Percentiles rank a stretch among this genome's conserved stretches.
Evolutionary conservation across 2,329 filamentous ascomycete species (phyloP).

Genomic region (Bisporella sp.): DNA sequence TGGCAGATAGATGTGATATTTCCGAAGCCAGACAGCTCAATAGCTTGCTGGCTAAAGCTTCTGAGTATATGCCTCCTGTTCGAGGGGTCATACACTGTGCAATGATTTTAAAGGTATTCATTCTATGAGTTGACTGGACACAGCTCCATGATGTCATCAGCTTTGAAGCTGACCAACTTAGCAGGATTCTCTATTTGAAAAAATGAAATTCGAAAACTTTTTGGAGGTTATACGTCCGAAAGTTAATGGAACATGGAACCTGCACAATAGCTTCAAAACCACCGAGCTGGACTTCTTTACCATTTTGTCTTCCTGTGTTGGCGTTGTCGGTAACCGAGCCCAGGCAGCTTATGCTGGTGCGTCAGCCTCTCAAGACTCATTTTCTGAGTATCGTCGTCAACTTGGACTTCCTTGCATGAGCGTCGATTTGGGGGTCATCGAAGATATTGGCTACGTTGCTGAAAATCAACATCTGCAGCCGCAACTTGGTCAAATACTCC

Average conservation of each 20-base stretch:
- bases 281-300: slow-evolving; percentile 29
- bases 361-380: slow-evolving; percentile 26
- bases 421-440: slow-evolving; percentile 18
- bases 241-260: slow-evolving; percentile 18
- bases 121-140: slow-evolving; percentile 2
- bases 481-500: background rate
- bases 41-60: slow-evolving; percentile 6
- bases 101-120: slow-evolving; percentile 18
- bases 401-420: slow-evolving; percentile 14
- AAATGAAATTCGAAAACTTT: slow-evolving; percentile 29
- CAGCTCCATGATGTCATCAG: background rate
- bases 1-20: slow-evolving; percentile 16
- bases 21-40: slow-evolving; percentile 9
- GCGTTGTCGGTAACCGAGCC: slow-evolving; percentile 21
- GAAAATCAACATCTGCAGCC: slow-evolving; percentile 17
- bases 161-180: background rate
- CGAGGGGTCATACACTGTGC: slow-evolving; percentile 21
- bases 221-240: slow-evolving; percentile 29
- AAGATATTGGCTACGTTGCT: slow-evolving; percentile 23
- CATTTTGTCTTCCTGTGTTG: slow-evolving; percentile 14
- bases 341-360: slow-evolving; percentile 26
- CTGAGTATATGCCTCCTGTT: slow-evolving; percentile 12
- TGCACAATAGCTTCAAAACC: slow-evolving; percentile 12
- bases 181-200: slow-evolving; percentile 19
- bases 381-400: slow-evolving; percentile 14